A percentile compares a stretch with the other conserved stretches of the same genome.
phyloP scores from a whole-genome alignment of 441 rosid species.

The Populus hybrid region DNA sequence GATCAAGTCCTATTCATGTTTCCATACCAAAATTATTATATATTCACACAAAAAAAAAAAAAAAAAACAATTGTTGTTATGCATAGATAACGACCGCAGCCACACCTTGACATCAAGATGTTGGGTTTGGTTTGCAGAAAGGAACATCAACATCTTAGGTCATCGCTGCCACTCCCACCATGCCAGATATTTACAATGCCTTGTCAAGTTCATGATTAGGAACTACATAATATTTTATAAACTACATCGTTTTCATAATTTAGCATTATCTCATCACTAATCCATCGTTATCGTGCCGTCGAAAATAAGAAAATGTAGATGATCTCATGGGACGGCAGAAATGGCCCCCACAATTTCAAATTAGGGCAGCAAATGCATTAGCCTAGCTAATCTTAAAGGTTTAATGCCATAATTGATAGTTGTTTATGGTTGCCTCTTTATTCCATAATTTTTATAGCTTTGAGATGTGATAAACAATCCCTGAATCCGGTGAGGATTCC shows the following conservation, averaged over 20 bases:
- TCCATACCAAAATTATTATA: slow-evolving; percentile 1
- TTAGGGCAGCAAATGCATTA: slow-evolving; percentile 10
- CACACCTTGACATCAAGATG: slow-evolving; percentile 23
- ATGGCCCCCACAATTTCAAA: slow-evolving; percentile 28
- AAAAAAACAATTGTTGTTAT: neutral
- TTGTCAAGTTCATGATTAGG: neutral
- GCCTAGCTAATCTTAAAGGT: neutral
- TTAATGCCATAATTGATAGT: slow-evolving; percentile 4
- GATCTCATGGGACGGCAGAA: slow-evolving; percentile 59
- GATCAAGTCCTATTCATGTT: neutral
- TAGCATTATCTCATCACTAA: neutral
- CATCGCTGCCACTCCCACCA: neutral
- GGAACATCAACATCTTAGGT: slow-evolving; percentile 5
- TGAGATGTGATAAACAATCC: slow-evolving; percentile 5
- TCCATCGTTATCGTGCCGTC: slow-evolving; percentile 50
- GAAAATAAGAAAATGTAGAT: slow-evolving; percentile 38
- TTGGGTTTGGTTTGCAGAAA: slow-evolving; percentile 25
- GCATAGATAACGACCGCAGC: slow-evolving; percentile 21
- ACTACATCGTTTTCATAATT: neutral
- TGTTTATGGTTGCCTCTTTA: neutral
- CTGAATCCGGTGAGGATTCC: slow-evolving; percentile 18
- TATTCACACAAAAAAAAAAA: neutral
- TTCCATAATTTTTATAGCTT: neutral
- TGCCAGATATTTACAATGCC: slow-evolving; percentile 12
- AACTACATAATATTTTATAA: neutral